phyloP scores from a whole-genome alignment of 2,329 filamentous ascomycete species.

The Aspergillus sp. region DNA sequence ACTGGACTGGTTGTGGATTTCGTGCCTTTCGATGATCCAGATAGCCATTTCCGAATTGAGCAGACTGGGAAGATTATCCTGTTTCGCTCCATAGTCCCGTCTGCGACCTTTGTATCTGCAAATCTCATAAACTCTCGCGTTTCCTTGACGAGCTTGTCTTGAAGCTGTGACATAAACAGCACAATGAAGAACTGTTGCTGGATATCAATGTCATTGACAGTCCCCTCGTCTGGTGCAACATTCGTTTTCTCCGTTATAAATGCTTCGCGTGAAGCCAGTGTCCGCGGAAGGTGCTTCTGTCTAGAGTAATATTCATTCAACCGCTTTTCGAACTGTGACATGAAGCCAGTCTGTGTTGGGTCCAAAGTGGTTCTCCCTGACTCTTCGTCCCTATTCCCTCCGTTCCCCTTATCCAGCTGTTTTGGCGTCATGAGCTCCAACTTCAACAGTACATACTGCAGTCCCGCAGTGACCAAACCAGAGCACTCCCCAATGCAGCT shows the following conservation, averaged over 20 bases:
- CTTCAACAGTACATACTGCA: no score
- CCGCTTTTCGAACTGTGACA: slow-evolving; percentile 50
- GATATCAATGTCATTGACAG: slow-evolving; percentile 3
- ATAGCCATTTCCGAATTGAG: slow-evolving; percentile 62
- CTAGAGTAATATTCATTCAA: slow-evolving; percentile 54
- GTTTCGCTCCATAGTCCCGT: slow-evolving; percentile 63
- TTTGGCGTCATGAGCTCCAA: no score
- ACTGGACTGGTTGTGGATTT: slow-evolving; percentile 38
- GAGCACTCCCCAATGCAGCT: no score
- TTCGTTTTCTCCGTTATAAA: slow-evolving; percentile 31
- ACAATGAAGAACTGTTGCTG: slow-evolving; percentile 63
- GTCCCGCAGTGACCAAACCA: no score
- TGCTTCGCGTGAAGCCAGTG: slow-evolving; percentile 38
- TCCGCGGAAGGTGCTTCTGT: slow-evolving; percentile 49
- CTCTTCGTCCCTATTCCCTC: no score
- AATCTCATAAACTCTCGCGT: slow-evolving; percentile 64
- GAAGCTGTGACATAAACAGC: slow-evolving; percentile 64
- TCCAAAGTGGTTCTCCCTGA: no score
- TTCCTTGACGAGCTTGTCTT: slow-evolving; percentile 58
- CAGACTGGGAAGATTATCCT: slow-evolving; percentile 62
- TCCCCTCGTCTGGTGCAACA: slow-evolving; percentile 22
- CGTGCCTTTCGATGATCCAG: slow-evolving; percentile 5
- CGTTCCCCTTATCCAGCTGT: no score
- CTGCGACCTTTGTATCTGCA: slow-evolving; percentile 61
- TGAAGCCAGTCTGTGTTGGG: no score